phyloP scores from a whole-genome alignment of 192 early-diverging fungal species.

The Backusella mclennaniae region DNA sequence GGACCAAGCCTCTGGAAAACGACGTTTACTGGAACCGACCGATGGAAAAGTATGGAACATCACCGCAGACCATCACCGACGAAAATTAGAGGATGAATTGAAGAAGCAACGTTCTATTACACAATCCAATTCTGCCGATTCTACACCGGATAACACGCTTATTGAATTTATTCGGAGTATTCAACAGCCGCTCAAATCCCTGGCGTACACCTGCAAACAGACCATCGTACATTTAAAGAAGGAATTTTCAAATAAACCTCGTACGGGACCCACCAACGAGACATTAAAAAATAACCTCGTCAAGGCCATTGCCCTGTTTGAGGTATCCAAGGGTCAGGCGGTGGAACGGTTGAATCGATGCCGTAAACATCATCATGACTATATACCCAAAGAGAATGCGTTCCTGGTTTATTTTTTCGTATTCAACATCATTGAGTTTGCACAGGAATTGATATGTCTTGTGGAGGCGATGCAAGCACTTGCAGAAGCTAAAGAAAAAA shows the following conservation, averaged over 20 bases:
- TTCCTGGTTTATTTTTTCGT: constrained; percentile 80
- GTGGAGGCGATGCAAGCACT: constrained; percentile 34
- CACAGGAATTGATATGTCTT: constrained; percentile 56
- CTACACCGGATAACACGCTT: constrained; percentile 19
- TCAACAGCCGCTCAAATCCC: constrained; percentile 51
- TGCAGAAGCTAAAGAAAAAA: constrained; percentile 3
- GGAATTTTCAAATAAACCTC: constrained; percentile 32
- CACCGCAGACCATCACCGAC: constrained; percentile 23
- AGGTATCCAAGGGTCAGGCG: constrained; percentile 45
- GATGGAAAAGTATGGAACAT: constrained; percentile 19
- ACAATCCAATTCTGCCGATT: background rate
- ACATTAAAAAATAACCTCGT: constrained; percentile 44
- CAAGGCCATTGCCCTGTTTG: constrained; percentile 52
- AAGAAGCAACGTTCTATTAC: constrained; percentile 5
- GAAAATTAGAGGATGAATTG: constrained; percentile 33
- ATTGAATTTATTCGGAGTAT: constrained; percentile 51
- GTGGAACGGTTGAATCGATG: constrained; percentile 37
- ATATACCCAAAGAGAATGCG: constrained; percentile 60
- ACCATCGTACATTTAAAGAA: constrained; percentile 51
- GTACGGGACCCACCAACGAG: background rate
- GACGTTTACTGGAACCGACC: background rate
- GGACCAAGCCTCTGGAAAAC: constrained; percentile 24
- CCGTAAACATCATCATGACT: constrained; percentile 15
- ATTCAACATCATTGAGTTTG: constrained; percentile 75
- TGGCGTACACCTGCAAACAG: constrained; percentile 55